These are phyloP conservation scores for Raffaelea ambrosiae DNA, from an alignment of 2,329 filamentous ascomycete species.

Conservation along the genomic window DNA sequence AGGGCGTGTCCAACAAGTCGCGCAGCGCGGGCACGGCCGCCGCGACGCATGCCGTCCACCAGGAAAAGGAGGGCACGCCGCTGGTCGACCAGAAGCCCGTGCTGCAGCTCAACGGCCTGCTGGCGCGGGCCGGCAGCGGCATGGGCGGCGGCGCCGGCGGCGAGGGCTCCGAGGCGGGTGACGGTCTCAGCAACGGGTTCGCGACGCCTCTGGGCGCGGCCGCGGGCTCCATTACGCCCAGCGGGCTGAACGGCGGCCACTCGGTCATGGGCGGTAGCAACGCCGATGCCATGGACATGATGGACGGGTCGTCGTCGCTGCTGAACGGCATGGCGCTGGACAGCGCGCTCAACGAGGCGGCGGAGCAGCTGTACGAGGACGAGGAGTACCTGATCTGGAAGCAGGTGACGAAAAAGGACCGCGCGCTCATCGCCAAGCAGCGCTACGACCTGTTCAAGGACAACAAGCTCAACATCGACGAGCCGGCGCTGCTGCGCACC, in stretches of 20 bases:
- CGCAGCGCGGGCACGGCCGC: conserved; percentile 27
- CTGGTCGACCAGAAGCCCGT: conserved; percentile 65
- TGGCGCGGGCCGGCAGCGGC: conserved; percentile 46
- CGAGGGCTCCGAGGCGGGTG: conserved; percentile 69
- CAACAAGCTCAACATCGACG: conserved; percentile 75
- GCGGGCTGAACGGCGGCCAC: conserved; percentile 57
- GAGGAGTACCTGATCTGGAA: conserved; percentile 99
- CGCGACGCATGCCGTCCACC: conserved; percentile 25
- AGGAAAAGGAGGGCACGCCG: conserved; percentile 72
- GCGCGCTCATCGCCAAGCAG: conserved; percentile 77
- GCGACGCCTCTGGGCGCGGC: conserved; percentile 64
- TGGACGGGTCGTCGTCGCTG: conserved; percentile 70
- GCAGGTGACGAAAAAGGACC: conserved; percentile 94
- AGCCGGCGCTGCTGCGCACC: conserved; percentile 75
- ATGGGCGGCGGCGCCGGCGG: too few species aligned
- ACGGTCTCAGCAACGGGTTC: conserved; percentile 77
- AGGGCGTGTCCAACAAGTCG: conserved; percentile 62
- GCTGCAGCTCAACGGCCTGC: conserved; percentile 56
- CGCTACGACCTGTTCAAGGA: conserved; percentile 79
- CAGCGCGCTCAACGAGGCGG: conserved; percentile 55
- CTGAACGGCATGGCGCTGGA: conserved; percentile 56
- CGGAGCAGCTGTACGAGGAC: conserved; percentile 74
- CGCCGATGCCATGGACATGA: conserved; percentile 68
- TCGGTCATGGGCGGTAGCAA: conserved; percentile 59
- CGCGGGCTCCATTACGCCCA: conserved; percentile 58